These are phyloP conservation scores for Aphanoascus verrucosus DNA, from an alignment of 2,329 filamentous ascomycete genomes.

Conservation along the genomic window DNA sequence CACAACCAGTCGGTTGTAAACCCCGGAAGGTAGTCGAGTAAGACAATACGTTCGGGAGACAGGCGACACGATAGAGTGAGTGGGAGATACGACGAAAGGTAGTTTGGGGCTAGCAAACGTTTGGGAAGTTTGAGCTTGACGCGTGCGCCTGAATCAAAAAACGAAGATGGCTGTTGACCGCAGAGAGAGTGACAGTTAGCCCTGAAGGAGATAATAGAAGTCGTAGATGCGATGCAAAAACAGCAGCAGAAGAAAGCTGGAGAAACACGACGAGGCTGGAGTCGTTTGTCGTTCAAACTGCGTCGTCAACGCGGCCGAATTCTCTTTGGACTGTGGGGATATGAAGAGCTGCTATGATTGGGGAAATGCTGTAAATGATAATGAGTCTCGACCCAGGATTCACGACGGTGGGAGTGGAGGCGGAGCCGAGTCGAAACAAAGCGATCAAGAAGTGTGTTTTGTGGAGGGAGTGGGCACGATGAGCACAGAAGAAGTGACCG, in stretches of 20 bases:
- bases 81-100: background rate
- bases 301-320: background rate
- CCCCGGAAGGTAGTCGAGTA: background rate
- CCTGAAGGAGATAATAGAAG: background rate
- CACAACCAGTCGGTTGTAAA: background rate
- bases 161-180: background rate
- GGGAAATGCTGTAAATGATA: background rate
- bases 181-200: background rate
- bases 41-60: background rate
- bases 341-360: background rate
- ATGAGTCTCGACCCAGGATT: conserved; percentile 4
- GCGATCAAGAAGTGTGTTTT: background rate
- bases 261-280: background rate
- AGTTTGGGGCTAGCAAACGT: background rate
- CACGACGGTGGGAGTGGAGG: conserved; percentile 1
- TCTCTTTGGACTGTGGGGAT: background rate
- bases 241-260: background rate
- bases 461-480: background rate
- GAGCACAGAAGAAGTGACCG: background rate
- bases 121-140: background rate
- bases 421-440: conserved; percentile 7
- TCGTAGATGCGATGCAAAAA: background rate
- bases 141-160: background rate
- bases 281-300: background rate
- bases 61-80: background rate